Evolutionary conservation across 768 basidiomycete genomes (phyloP).

Genomic region (Lactarius akahatsu): DNA sequence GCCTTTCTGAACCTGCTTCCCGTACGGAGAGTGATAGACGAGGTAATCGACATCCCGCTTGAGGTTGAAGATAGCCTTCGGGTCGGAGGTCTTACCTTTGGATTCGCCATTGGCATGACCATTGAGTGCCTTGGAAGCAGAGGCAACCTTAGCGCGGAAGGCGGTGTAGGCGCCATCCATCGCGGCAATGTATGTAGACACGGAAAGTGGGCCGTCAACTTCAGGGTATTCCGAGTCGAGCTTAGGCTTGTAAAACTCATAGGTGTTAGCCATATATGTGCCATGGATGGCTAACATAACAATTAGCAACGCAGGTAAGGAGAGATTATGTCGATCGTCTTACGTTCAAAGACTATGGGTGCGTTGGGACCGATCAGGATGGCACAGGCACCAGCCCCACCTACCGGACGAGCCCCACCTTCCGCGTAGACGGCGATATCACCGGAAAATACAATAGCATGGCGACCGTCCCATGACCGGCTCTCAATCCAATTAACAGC

Average conservation of each 20-base stretch:
- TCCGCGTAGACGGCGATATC: constrained; percentile 99
- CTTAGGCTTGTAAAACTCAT: constrained; percentile 99
- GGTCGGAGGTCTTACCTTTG: constrained; percentile 41
- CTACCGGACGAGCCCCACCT: constrained; percentile 90
- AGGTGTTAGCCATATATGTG: constrained; percentile 95
- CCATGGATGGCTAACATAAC: constrained; percentile 78
- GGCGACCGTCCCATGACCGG: constrained; percentile 94
- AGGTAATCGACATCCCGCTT: constrained; percentile 81
- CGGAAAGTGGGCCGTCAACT: constrained; percentile 95
- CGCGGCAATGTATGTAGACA: constrained; percentile 92
- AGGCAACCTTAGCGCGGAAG: constrained; percentile 79
- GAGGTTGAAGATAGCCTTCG: constrained; percentile 53
- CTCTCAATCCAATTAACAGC: constrained; percentile 98
- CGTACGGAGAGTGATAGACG: constrained; percentile 97
- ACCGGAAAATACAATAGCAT: constrained; percentile 94
- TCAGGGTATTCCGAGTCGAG: constrained; percentile 94
- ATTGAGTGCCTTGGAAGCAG: constrained; percentile 42
- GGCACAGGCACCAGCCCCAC: constrained; percentile 94
- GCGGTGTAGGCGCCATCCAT: constrained; percentile 85
- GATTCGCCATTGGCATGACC: constrained; percentile 38
- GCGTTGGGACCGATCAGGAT: constrained; percentile 96
- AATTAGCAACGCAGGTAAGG: constrained; percentile 8
- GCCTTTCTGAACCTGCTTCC: constrained; percentile 98
- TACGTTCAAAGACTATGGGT: constrained; percentile 92
- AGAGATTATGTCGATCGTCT: constrained; percentile 39